Evolutionary conservation across 768 basidiomycete genomes (phyloP).

Genomic region (Boletales sp.): DNA sequence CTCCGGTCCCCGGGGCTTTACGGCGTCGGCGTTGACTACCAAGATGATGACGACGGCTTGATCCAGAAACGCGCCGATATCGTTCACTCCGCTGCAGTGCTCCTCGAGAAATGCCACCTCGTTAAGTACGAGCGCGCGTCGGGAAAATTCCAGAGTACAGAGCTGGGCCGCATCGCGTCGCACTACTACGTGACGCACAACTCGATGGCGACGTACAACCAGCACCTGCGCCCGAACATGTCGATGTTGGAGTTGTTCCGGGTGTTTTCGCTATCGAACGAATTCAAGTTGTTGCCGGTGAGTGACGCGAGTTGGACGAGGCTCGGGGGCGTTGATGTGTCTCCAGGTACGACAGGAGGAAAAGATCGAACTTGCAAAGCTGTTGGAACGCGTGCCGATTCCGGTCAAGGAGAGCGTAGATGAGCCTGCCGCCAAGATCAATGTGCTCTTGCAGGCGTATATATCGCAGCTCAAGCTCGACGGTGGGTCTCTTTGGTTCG

Average conservation of each 20-base stretch:
- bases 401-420: conserved; percentile 97
- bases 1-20: conserved; percentile 85
- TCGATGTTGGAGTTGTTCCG: conserved; percentile 87
- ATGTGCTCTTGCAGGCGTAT: conserved; percentile 91
- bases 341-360: conserved; percentile 68
- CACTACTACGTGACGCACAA: conserved; percentile 94
- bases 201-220: conserved; percentile 96
- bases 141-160: conserved; percentile 89
- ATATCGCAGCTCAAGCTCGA: conserved; percentile 93
- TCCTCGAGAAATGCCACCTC: conserved; percentile 91
- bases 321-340: too few species aligned
- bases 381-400: conserved; percentile 92
- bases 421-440: conserved; percentile 96
- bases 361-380: conserved; percentile 85
- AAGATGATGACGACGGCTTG: conserved; percentile 76
- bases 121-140: conserved; percentile 89
- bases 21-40: conserved; percentile 84
- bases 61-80: conserved; percentile 95
- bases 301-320: conserved; percentile 10
- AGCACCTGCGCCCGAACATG: conserved; percentile 87
- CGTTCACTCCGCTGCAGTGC: conserved; percentile 85
- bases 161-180: conserved; percentile 90
- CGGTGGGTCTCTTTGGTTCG: conserved; percentile 36
- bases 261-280: conserved; percentile 92
- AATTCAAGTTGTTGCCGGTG: conserved; percentile 89